Evolutionary conservation across 495 filamentous ascomycete species (phyloP).

Genomic region (Neurospora sp.): DNA sequence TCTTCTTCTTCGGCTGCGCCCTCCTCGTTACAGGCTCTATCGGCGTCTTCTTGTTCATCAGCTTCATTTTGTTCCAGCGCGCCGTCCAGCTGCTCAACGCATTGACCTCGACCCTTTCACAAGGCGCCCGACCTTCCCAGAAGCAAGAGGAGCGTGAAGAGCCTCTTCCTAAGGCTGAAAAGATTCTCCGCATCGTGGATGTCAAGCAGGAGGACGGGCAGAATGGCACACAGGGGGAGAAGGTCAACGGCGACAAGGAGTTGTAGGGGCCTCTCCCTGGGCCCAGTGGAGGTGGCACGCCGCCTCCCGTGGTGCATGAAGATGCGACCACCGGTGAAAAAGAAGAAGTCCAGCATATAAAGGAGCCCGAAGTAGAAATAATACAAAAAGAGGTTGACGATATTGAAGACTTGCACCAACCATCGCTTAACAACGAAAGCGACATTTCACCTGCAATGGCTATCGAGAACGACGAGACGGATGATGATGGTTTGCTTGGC

Average conservation of each 20-base stretch:
- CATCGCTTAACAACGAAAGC: neutral
- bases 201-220: neutral
- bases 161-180: neutral
- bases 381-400: neutral
- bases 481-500: neutral
- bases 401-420: neutral
- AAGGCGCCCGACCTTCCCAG: neutral
- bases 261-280: neutral
- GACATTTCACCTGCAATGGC: neutral
- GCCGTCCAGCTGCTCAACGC: neutral
- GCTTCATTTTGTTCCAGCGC: neutral
- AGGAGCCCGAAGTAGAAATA: neutral
- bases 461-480: neutral
- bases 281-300: neutral
- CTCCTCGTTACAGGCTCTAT: conserved; percentile 48
- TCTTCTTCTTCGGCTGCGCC: conserved; percentile 52
- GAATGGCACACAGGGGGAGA: neutral
- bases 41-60: conserved; percentile 41
- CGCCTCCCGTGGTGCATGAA: neutral
- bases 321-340: neutral
- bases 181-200: neutral
- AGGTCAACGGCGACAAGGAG: neutral
- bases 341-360: neutral
- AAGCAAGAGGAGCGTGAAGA: neutral
- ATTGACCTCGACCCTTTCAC: neutral